Evolutionary conservation across 768 basidiomycete species (phyloP).

Genomic region (Tricholoma flavovirens): DNA sequence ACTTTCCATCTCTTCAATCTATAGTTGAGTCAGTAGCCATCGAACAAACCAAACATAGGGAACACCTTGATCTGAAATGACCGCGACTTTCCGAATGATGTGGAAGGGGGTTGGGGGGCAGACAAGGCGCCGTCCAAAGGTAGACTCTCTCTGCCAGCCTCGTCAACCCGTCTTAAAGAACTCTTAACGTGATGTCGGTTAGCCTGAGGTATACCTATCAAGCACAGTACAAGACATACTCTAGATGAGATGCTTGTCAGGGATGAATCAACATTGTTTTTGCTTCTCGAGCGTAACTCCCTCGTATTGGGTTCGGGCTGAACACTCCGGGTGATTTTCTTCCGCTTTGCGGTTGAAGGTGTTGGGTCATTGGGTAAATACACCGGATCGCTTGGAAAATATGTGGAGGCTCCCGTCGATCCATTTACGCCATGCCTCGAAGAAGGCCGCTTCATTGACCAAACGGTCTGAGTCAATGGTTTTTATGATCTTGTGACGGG

Average conservation of each 20-base stretch:
- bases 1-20: constrained; percentile 34
- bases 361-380: constrained; percentile 25
- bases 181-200: constrained; percentile 13
- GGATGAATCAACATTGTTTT: constrained; percentile 31
- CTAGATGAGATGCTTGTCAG: constrained; percentile 34
- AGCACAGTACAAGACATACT: constrained; percentile 19
- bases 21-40: background rate
- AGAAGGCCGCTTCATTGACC: constrained; percentile 8
- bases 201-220: background rate
- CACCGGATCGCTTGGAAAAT: constrained; percentile 16
- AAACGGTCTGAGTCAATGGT: background rate
- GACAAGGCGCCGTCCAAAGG: constrained; percentile 14
- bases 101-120: constrained; percentile 13
- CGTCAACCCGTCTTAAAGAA: constrained; percentile 22
- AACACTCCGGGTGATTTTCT: constrained; percentile 23
- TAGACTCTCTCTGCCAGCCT: constrained; percentile 17
- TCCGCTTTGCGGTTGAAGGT: constrained; percentile 34
- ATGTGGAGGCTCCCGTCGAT: constrained; percentile 7
- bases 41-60: background rate
- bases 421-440: constrained; percentile 12
- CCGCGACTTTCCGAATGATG: constrained; percentile 19
- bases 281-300: constrained; percentile 42
- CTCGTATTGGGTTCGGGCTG: constrained; percentile 32
- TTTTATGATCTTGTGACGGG: background rate
- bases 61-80: constrained; percentile 31